Percentiles rank a stretch among this genome's conserved stretches.
Conservation (phyloP, 768 basidiomycete species). For the Rhodotorula kratochvilovae region DNA sequence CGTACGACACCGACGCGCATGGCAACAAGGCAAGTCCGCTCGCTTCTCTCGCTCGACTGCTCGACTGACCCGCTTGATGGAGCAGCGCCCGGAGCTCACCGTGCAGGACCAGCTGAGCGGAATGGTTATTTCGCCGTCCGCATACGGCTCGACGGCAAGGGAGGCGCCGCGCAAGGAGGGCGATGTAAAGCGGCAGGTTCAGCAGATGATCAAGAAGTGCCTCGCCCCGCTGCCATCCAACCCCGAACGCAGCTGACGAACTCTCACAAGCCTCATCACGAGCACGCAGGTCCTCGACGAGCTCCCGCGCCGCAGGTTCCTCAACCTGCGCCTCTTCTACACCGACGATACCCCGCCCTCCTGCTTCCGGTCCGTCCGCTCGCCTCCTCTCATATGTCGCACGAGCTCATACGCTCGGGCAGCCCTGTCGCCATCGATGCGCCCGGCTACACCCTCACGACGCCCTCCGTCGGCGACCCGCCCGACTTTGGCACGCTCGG, state of each 20-base stretch:
- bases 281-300: constrained; percentile 34
- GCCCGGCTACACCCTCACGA: constrained; percentile 32
- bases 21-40: constrained; percentile 26
- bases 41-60: background rate
- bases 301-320: constrained; percentile 65
- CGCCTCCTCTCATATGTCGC: background rate
- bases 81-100: constrained; percentile 28
- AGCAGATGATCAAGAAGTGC: constrained; percentile 68
- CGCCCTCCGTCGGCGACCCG: constrained; percentile 10
- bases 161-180: constrained; percentile 17
- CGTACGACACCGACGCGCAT: constrained; percentile 32
- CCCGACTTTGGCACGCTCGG: constrained; percentile 35
- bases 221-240: background rate
- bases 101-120: constrained; percentile 35
- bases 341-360: constrained; percentile 70
- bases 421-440: constrained; percentile 2
- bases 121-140: constrained; percentile 11
- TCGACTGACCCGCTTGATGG: background rate
- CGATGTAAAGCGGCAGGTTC: constrained; percentile 35
- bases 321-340: constrained; percentile 85
- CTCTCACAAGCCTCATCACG: constrained; percentile 20
- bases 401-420: background rate
- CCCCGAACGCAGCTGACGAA: background rate
- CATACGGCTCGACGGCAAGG: background rate
- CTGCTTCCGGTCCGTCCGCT: constrained; percentile 52